Percentiles rank a stretch among this genome's conserved stretches.
Evolutionary conservation across 2,329 filamentous ascomycete species (phyloP).

Genomic region (Purpureocillium lavendulum): DNA sequence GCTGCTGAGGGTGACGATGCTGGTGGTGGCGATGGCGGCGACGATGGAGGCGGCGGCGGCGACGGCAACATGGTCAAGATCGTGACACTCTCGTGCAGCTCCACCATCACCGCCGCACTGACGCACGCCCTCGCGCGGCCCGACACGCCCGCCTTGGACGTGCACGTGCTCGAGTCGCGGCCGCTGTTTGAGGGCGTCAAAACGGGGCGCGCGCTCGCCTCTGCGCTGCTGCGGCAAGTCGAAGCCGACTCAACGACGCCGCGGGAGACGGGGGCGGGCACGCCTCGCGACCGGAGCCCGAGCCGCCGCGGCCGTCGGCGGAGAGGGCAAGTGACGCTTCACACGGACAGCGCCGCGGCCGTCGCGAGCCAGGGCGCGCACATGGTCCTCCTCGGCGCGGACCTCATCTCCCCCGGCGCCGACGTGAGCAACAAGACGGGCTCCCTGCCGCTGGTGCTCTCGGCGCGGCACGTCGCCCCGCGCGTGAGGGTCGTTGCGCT

Average conservation of each 20-base stretch:
- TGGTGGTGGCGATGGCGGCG: too few relatives aligned
- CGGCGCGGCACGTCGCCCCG: slow-evolving; percentile 40
- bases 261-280: too few relatives aligned
- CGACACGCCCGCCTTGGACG: slow-evolving; percentile 31
- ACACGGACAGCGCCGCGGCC: slow-evolving; percentile 52
- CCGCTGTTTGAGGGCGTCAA: slow-evolving; percentile 58
- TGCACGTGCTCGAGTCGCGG: slow-evolving; percentile 58
- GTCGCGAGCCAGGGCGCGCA: slow-evolving; percentile 43
- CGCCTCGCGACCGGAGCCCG: slow-evolving; percentile 11
- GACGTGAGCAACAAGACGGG: slow-evolving; percentile 61
- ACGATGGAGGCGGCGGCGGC: slow-evolving; percentile 5
- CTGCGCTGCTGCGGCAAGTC: too few relatives aligned
- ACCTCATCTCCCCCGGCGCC: slow-evolving; percentile 48
- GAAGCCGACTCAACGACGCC: too few relatives aligned
- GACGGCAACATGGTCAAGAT: slow-evolving; percentile 31
- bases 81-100: slow-evolving; percentile 55
- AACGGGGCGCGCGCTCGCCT: slow-evolving; percentile 42
- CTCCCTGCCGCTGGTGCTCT: slow-evolving; percentile 48
- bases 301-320: slow-evolving; percentile 29
- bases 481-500: slow-evolving; percentile 43
- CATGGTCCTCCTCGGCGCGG: slow-evolving; percentile 54
- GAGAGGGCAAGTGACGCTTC: slow-evolving; percentile 11
- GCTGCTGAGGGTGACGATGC: too few relatives aligned
- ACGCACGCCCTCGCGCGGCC: slow-evolving; percentile 26
- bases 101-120: slow-evolving; percentile 46